Percentiles rank a stretch among this genome's conserved stretches.
Conservation (phyloP, 768 basidiomycete genomes). For the Candolleomyces aberdarensis region DNA sequence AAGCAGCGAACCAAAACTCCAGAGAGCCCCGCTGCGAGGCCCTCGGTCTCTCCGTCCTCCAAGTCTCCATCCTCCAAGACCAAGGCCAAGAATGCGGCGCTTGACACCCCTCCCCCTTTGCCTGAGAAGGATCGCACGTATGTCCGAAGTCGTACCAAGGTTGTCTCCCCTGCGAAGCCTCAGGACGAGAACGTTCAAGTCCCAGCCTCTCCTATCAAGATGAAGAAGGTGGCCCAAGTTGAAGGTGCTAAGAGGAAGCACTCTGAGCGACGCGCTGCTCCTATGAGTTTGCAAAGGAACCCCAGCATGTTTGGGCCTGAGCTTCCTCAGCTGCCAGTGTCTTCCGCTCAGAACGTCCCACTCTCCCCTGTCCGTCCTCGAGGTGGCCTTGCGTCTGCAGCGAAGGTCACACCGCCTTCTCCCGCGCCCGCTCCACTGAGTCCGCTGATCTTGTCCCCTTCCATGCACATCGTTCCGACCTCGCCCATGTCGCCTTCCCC, state of each 20-base stretch:
- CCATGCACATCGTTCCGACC: conserved; percentile 10
- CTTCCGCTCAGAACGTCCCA: background rate
- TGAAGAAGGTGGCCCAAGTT: conserved; percentile 10
- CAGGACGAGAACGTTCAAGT: conserved; percentile 12
- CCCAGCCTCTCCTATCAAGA: background rate
- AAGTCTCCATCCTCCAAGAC: conserved; percentile 6
- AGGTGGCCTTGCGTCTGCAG: background rate
- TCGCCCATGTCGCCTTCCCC: conserved; percentile 15
- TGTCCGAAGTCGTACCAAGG: conserved; percentile 11
- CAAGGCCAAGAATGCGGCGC: conserved; percentile 11
- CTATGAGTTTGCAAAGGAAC: conserved; percentile 54
- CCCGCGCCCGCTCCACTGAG: conserved; percentile 11
- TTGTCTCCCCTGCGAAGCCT: background rate
- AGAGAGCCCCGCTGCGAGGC: conserved; percentile 4
- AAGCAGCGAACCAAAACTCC: conserved; percentile 43
- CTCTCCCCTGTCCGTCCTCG: conserved; percentile 9
- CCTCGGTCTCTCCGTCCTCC: conserved; percentile 8
- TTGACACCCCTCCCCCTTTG: conserved; percentile 14
- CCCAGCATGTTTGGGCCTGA: conserved; percentile 69
- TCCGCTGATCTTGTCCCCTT: conserved; percentile 5
- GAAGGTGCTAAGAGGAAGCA: conserved; percentile 9
- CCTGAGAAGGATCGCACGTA: conserved; percentile 12
- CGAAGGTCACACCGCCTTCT: conserved; percentile 9
- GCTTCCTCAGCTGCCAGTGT: conserved; percentile 42
- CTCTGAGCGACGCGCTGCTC: conserved; percentile 18